phyloP scores from a whole-genome alignment of 495 filamentous ascomycete species.

The Aspergillus baeticus region DNA sequence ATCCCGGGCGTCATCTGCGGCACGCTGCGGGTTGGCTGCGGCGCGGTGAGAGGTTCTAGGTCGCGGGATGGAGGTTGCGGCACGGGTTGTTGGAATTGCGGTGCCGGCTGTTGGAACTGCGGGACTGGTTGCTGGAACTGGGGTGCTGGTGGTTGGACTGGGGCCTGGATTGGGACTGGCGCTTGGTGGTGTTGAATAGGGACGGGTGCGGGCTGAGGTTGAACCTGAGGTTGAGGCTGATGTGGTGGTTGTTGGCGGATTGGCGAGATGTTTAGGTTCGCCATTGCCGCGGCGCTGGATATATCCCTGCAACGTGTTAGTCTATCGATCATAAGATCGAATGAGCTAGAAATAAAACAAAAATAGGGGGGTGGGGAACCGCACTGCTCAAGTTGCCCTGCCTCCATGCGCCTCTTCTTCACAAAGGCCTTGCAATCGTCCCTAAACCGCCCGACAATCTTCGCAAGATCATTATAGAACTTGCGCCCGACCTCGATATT shows the following conservation, averaged over 20 bases:
- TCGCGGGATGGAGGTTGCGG: constrained; percentile 1
- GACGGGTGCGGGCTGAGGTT: background rate
- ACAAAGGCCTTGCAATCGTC: constrained; percentile 79
- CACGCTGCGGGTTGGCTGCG: constrained; percentile 53
- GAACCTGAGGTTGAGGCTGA: background rate
- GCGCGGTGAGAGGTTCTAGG: constrained; percentile 50
- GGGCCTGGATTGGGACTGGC: constrained; percentile 25
- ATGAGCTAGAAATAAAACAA: background rate
- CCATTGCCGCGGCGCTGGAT: constrained; percentile 57
- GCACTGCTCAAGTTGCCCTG: constrained; percentile 65
- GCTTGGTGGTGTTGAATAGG: background rate
- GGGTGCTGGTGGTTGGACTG: constrained; percentile 8
- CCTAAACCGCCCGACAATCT: constrained; percentile 74
- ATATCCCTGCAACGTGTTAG: constrained; percentile 48
- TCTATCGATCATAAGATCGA: too few species aligned
- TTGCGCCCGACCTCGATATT: constrained; percentile 88
- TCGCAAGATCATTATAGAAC: constrained; percentile 94
- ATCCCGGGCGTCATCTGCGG: constrained; percentile 55
- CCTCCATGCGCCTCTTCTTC: constrained; percentile 76
- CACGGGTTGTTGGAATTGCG: constrained; percentile 23
- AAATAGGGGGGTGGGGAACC: constrained; percentile 43
- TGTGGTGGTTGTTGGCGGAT: constrained; percentile 19
- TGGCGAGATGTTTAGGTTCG: constrained; percentile 50
- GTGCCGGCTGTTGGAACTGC: background rate
- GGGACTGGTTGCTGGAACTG: background rate